Percentiles rank a stretch among this genome's conserved stretches.
Evolutionary conservation across 345 rosid species (phyloP).

Genomic region (Capsella bursapastoris): DNA sequence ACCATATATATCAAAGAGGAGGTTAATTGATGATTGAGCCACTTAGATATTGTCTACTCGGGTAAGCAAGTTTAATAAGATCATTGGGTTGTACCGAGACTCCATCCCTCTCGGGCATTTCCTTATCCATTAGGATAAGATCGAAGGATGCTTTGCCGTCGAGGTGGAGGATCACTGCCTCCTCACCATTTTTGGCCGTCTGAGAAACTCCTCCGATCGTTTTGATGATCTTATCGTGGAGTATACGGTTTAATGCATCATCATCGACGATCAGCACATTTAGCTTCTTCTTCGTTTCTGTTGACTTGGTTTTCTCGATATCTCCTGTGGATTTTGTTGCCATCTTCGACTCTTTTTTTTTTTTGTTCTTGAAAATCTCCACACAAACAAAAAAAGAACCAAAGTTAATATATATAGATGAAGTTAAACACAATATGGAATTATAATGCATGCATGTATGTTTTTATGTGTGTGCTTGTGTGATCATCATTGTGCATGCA

Average conservation of each 20-base stretch:
- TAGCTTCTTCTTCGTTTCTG: slow-evolving; percentile 23
- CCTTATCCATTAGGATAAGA: slow-evolving; percentile 48
- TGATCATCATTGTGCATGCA: slow-evolving; percentile 26
- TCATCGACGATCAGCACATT: slow-evolving; percentile 46
- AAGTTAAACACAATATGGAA: neutral
- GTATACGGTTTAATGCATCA: slow-evolving; percentile 30
- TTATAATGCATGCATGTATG: slow-evolving; percentile 13
- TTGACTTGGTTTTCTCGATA: neutral
- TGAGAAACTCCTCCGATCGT: slow-evolving; percentile 27
- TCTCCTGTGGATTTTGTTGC: slow-evolving; percentile 11
- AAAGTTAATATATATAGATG: neutral
- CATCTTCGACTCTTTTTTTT: slow-evolving; percentile 7
- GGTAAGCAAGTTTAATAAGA: neutral
- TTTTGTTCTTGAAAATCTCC: neutral
- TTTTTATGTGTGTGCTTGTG: neutral
- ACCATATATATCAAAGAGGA: neutral
- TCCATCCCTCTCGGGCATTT: slow-evolving; percentile 46
- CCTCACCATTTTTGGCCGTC: slow-evolving; percentile 38
- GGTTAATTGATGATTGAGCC: neutral
- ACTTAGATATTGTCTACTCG: neutral
- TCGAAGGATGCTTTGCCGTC: slow-evolving; percentile 29
- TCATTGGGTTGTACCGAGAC: slow-evolving; percentile 29
- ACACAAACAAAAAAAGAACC: neutral
- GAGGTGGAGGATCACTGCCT: slow-evolving; percentile 40
- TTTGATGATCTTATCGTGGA: slow-evolving; percentile 35